Base-by-base conservation (phyloP, 2,329 filamentous ascomycete genomes). In the Cryphonectria radicalis region DNA sequence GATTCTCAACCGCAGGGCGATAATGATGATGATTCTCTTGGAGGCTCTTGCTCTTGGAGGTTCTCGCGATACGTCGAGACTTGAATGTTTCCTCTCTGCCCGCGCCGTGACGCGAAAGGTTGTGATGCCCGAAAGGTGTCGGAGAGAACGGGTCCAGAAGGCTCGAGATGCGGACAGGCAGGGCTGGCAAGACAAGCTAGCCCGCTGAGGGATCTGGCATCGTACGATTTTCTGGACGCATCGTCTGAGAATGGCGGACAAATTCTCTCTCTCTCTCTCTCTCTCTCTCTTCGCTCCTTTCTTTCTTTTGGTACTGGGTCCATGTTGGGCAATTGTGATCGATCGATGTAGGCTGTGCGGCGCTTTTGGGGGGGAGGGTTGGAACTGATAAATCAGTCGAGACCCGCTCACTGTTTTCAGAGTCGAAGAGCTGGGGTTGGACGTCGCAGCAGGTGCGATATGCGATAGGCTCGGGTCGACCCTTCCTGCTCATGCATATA, bases 11-110 rank as follows among this genome's bases (percentile, higher is more conserved):
- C 40, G 4, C 35, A 37, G 59, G 35, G 59, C 19, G 32, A 11
- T 22, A 7, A n/a, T 59, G 19, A n/a, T 59, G 32, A 7, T 22
- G 59, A n/a, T 57, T 19, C 28, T 59, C 13, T 28, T 4, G 14
- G 25, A 35, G 17, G 55, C 53, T 57, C 53, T 28, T 57, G 13
- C 4, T 17, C n/a, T 57, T 25, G 53, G 53, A 28, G n/a, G 4
- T 57, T 28, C n/a, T 32, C 13, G 25, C 35, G 35, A 40, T 62
- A 63, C 22, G 22, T 63, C 19, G 22, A 63, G 60, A 42, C 83
- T 40, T 19, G 14, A 40, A 25, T 46, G 32, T 4, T 32, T 32
- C 22, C 7, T 28, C 40, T 42, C n/a, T n/a, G 62, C n/a, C 22
- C 28, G 40, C 22, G 13, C n/a, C 4, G 40, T 19, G 40, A 46